Conservation (phyloP, 495 filamentous ascomycete genomes). For the Cercophora samala region DNA sequence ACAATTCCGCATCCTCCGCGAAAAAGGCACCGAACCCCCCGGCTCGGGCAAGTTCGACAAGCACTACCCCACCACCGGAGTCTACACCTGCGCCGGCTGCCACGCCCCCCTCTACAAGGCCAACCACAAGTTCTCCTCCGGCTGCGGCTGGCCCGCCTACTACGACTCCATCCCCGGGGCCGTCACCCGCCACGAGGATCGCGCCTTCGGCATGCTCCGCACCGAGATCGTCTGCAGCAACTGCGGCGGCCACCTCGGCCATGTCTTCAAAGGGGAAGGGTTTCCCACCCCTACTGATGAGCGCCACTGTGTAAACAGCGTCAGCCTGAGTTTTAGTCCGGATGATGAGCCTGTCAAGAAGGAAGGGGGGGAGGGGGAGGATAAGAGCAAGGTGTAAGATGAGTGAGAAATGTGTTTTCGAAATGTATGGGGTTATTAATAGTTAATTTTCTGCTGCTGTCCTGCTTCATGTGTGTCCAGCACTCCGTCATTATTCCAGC, state of each 20-base stretch:
- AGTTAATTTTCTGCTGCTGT: background rate
- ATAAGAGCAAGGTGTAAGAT: constrained; percentile 23
- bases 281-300: constrained; percentile 89
- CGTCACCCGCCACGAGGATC: constrained; percentile 75
- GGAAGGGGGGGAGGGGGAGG: constrained; percentile 40
- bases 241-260: constrained; percentile 92
- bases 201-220: constrained; percentile 72
- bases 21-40: constrained; percentile 85
- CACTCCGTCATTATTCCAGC: background rate
- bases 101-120: constrained; percentile 84
- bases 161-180: constrained; percentile 91
- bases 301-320: constrained; percentile 93
- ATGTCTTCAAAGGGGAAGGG: constrained; percentile 97
- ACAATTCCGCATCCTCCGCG: constrained; percentile 87
- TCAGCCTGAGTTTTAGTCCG: constrained; percentile 77
- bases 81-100: constrained; percentile 85
- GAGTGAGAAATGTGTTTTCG: background rate
- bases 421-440: constrained; percentile 4
- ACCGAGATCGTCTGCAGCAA: constrained; percentile 92
- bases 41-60: constrained; percentile 81
- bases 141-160: constrained; percentile 97
- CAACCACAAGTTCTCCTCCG: constrained; percentile 88
- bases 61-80: constrained; percentile 68
- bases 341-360: constrained; percentile 49
- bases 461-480: background rate